Evolutionary conservation across 495 filamentous ascomycete genomes (phyloP), one percentile per base, ranked within the genome.

Genomic region (Hyphodiscus hymeniophilus): DNA sequence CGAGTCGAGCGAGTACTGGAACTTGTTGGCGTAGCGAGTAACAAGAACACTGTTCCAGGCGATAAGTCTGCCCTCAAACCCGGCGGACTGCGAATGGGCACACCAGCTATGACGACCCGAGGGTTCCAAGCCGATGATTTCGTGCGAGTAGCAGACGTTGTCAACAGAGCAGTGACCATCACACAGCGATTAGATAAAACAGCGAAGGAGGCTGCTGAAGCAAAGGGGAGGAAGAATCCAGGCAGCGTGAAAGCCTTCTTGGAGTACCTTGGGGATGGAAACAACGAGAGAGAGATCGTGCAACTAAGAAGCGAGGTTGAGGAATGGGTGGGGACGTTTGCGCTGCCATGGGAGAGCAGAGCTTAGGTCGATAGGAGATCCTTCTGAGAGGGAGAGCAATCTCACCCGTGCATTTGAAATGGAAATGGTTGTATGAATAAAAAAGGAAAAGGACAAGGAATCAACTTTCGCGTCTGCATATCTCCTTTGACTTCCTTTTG

Each of bases 11-110:
- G 90, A 26, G 83, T 98, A 4, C 74, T 98, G 5, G 92, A 98
- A 63, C 80, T 95, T 7, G 89, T 92, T 42, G 89, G 91, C 51
- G 89, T 98, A 24, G 92, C 94, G 16, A 85, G 85, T 61, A 98
- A 98, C 73, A 98, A 98, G 75, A 98, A 98, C 68, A 97, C 92
- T 11, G 94, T 96, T 0, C 92, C 94, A 3, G 92, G 94, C 12
- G 92, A 98, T 66, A 84, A 82, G 56, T 95, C 88, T 13, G 92
- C 92, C 2, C 74, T 98, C 53, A 87, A 87, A 59, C 92, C 92
- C 15, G 88, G 88, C 48, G 92, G 92, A 42, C 73, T 98, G 50
- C 80, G 92, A 52, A 84, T 98, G 63, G 92, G 92, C 21, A 89
- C 89, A 3, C 92, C 92, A 0, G 92, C 92, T 42, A 98, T 98